These are phyloP conservation scores for Physaria fendleri DNA, from an alignment of 345 rosid genomes.

Conservation along the genomic window DNA sequence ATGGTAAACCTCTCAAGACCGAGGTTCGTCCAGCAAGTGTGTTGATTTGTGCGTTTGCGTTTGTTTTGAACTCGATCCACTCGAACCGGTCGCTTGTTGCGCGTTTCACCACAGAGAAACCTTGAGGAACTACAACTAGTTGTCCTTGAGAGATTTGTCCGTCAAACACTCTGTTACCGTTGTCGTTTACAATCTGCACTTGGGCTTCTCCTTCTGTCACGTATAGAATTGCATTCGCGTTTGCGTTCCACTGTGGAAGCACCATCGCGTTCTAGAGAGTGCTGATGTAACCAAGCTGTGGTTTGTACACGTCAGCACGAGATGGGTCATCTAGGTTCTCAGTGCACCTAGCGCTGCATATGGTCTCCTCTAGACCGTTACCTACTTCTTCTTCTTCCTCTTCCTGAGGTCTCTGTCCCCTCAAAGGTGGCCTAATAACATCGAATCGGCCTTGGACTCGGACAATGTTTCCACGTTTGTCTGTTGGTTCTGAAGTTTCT, in stretches of 20 bases:
- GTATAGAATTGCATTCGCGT: constrained; percentile 59
- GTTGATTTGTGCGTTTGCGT: constrained; percentile 29
- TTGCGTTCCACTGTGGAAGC: constrained; percentile 60
- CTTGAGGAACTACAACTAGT: constrained; percentile 53
- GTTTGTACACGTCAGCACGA: constrained; percentile 50
- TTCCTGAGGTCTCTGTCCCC: constrained; percentile 7
- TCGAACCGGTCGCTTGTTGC: constrained; percentile 43
- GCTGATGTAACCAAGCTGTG: constrained; percentile 51
- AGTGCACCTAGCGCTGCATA: constrained; percentile 38
- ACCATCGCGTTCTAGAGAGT: constrained; percentile 49
- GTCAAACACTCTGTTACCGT: constrained; percentile 55
- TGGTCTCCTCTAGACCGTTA: constrained; percentile 58
- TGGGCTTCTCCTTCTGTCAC: constrained; percentile 45
- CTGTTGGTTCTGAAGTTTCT: constrained; percentile 39
- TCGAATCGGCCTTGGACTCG: constrained; percentile 34
- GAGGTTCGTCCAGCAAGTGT: constrained; percentile 32
- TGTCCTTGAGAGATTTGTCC: constrained; percentile 49
- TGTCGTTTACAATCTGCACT: constrained; percentile 53
- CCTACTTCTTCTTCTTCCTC: neutral
- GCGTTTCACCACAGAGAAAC: constrained; percentile 46
- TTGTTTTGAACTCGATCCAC: constrained; percentile 70
- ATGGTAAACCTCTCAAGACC: constrained; percentile 24
- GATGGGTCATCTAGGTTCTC: constrained; percentile 44
- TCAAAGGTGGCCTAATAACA: constrained; percentile 41
- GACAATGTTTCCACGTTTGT: constrained; percentile 49